Base-by-base conservation (phyloP, 306 rosid species). In the Corylus avellana region DNA sequence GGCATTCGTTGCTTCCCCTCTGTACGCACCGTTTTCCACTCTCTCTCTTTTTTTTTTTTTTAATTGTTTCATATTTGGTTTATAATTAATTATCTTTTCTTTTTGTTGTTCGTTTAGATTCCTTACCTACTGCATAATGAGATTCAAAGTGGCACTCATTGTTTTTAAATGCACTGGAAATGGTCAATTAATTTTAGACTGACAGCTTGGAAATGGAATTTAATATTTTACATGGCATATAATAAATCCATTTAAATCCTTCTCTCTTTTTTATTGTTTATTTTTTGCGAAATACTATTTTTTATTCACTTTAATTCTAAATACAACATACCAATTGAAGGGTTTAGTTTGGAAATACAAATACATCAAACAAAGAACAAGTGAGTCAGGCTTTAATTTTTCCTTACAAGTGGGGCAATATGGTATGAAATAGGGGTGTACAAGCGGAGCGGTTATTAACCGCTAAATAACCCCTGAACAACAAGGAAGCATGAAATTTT, bases 1-100 rank as follows among this genome's bases (percentile, higher is more conserved):
- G 97, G 98, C 70, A 85, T 92, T 84, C 98, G 98, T 79, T 91
- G 97, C 89, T 80, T 94, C 14, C 91, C 97, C 25, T 85, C 97
- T 18, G 98, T 94, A 85, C 84, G 96, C 79, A 5, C 76, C 73
- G 5, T 32, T 39, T 53, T 42, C 58, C 3, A 16, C 73, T 25
- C 18, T 64, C 27, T 77, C 66, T 58, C 32, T 14, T 42, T 5
- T 42, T 5, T 4, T 0, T 6, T 8, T 56, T 78, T 25, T n/a
- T 22, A 22, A 12, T 39, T 8, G 18, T 3, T 37, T 32, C 2
- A 32, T 32, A 32, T 1, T 32, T 42, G 7, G 46, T 42, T 6
- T 5, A 6, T 42, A 42, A 42, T 42, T 42, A 32, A 3, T 11
- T 56, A 3, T 46, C 18, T 7, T 16, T 29, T 73, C 1, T 8